phyloP scores from a whole-genome alignment of 257 asterid species.

The Solanum chiquidenum region DNA sequence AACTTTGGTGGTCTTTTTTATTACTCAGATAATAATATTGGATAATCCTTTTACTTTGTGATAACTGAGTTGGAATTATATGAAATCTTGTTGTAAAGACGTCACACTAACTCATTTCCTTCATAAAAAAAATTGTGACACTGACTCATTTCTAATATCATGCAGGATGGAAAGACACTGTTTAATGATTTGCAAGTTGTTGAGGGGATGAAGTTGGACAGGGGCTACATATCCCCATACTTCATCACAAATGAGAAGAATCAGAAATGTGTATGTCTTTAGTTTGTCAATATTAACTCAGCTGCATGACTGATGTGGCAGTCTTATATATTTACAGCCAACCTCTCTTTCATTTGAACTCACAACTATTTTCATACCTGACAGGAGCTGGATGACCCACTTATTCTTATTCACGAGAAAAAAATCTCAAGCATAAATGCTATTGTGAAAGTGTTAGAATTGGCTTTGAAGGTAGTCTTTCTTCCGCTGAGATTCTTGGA shows the following conservation, averaged over 20 bases:
- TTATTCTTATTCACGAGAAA: slow-evolving; percentile 48
- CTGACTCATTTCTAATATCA: background rate
- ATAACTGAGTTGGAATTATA: background rate
- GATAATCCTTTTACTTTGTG: background rate
- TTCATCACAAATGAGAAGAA: slow-evolving; percentile 43
- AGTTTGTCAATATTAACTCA: background rate
- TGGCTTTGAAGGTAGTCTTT: slow-evolving; percentile 37
- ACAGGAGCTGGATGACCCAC: slow-evolving; percentile 50
- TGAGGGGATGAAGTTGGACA: slow-evolving; percentile 55
- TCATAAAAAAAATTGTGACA: background rate
- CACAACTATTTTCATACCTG: background rate
- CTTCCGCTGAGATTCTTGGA: background rate
- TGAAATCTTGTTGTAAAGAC: background rate
- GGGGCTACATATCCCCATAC: slow-evolving; percentile 55
- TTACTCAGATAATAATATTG: background rate
- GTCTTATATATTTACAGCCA: background rate
- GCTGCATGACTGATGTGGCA: background rate
- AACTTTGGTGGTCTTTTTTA: background rate
- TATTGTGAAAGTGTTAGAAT: slow-evolving; percentile 33
- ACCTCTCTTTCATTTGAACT: background rate
- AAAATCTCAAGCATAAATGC: slow-evolving; percentile 33
- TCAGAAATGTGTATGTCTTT: slow-evolving; percentile 38
- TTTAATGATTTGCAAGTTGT: slow-evolving; percentile 49
- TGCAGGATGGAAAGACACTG: slow-evolving; percentile 47
- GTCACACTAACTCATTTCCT: background rate